Percentiles rank a stretch among this genome's conserved stretches.
These are phyloP conservation scores for Colletotrichum euphorbiae DNA, from an alignment of 2,329 filamentous ascomycete genomes.

Conservation along the genomic window DNA sequence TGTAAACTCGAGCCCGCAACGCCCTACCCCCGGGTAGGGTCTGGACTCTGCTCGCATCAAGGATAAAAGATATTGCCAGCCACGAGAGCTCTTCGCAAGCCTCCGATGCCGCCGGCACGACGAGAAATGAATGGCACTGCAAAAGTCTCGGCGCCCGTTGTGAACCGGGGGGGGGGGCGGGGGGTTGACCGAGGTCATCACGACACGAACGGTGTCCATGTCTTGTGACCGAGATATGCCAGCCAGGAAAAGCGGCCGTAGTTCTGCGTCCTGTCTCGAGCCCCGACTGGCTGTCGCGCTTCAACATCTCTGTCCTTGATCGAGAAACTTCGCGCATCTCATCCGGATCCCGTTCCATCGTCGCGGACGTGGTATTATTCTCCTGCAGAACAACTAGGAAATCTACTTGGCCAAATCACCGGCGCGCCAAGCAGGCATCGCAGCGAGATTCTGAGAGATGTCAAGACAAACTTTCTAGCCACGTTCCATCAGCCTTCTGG, in stretches of 20 bases:
- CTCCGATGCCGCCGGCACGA: background rate
- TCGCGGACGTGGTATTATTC: too few relatives aligned
- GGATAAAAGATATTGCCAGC: background rate
- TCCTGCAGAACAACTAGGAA: background rate
- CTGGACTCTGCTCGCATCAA: background rate
- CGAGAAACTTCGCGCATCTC: too few relatives aligned
- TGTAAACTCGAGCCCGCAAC: too few relatives aligned
- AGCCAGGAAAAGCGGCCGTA: too few relatives aligned
- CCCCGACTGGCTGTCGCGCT: too few relatives aligned
- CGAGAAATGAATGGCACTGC: background rate
- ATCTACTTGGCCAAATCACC: slow-evolving; percentile 20
- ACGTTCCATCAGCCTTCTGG: slow-evolving; percentile 16
- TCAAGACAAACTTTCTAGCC: background rate
- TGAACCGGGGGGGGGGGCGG: too few relatives aligned
- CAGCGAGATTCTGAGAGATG: background rate
- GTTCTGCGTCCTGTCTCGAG: too few relatives aligned
- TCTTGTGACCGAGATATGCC: too few relatives aligned
- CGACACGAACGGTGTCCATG: background rate
- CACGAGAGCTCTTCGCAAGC: background rate
- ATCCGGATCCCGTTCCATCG: too few relatives aligned
- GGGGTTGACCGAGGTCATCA: background rate
- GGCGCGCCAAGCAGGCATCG: slow-evolving; percentile 17
- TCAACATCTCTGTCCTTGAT: too few relatives aligned
- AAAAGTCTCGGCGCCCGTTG: background rate
- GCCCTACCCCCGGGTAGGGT: too few relatives aligned